Conservation (phyloP, 108 stramenopile genomes). For the Skeletonema potamos region DNA sequence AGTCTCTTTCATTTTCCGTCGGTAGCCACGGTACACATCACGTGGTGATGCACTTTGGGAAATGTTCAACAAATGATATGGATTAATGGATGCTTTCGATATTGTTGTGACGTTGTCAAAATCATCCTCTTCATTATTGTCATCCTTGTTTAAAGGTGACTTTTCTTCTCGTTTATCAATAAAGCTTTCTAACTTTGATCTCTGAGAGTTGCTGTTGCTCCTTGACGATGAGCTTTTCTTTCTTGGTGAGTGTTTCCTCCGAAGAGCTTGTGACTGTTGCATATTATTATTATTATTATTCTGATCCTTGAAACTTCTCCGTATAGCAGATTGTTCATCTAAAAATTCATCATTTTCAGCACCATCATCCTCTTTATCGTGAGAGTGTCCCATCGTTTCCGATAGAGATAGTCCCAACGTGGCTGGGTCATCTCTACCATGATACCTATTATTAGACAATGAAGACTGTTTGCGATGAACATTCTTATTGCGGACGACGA, state of each 20-base stretch:
- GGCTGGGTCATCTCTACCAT: neutral
- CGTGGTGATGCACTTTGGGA: slow-evolving; percentile 9
- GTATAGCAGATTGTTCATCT: slow-evolving; percentile 25
- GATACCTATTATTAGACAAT: neutral
- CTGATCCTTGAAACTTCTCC: slow-evolving; percentile 18
- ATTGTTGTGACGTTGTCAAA: slow-evolving; percentile 44
- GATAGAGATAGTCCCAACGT: neutral
- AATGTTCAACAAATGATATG: slow-evolving; percentile 29
- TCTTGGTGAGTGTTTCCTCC: neutral
- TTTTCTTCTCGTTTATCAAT: slow-evolving; percentile 8
- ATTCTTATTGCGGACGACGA: neutral
- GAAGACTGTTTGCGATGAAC: neutral
- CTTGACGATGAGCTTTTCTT: slow-evolving; percentile 1
- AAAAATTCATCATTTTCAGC: slow-evolving; percentile 13
- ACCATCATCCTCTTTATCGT: neutral
- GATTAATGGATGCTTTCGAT: slow-evolving; percentile 43
- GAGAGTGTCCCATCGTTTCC: neutral
- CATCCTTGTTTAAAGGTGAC: neutral
- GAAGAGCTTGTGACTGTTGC: neutral
- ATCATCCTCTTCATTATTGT: slow-evolving; percentile 12
- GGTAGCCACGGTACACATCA: slow-evolving; percentile 30
- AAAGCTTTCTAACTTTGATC: slow-evolving; percentile 15
- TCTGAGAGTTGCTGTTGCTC: neutral
- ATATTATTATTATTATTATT: no score
- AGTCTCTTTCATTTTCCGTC: slow-evolving; percentile 22